These are phyloP conservation scores for Colletotrichum australisinense DNA, from an alignment of 2,329 filamentous ascomycete genomes.

Conservation along the genomic window DNA sequence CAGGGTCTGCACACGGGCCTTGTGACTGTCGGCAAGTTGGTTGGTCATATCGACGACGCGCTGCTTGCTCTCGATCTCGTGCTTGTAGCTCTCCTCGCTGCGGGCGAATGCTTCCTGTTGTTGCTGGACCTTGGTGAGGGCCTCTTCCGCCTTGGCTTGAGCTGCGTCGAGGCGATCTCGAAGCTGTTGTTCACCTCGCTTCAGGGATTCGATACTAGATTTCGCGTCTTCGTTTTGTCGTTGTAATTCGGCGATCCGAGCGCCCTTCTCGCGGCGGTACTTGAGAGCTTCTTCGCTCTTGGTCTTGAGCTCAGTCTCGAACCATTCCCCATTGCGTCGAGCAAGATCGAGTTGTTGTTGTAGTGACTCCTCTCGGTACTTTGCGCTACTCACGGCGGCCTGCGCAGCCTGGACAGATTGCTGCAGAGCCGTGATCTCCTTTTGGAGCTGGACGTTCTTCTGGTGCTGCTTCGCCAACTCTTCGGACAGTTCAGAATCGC, in stretches of 20 bases:
- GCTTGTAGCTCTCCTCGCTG: conserved; percentile 86
- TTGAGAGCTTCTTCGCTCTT: conserved; percentile 89
- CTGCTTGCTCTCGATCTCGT: conserved; percentile 84
- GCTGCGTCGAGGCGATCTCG: conserved; percentile 85
- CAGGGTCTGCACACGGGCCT: conserved; percentile 76
- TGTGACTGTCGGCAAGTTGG: conserved; percentile 79
- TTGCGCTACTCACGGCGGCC: conserved; percentile 81
- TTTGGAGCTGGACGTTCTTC: conserved; percentile 85
- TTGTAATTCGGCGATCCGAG: conserved; percentile 88
- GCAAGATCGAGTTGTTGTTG: conserved; percentile 91
- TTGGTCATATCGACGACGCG: conserved; percentile 86
- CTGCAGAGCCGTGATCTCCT: conserved; percentile 84
- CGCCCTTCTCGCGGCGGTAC: conserved; percentile 93
- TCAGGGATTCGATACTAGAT: conserved; percentile 80
- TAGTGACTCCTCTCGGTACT: conserved; percentile 89
- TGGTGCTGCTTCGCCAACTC: conserved; percentile 91
- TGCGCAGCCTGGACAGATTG: conserved; percentile 86
- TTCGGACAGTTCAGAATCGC: conserved; percentile 86
- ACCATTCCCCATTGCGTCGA: conserved; percentile 92
- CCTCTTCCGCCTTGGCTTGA: conserved; percentile 88
- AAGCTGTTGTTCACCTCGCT: conserved; percentile 82
- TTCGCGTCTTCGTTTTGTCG: conserved; percentile 88
- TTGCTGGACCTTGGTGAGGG: conserved; percentile 83
- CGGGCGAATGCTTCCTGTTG: conserved; percentile 85
- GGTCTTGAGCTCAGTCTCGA: conserved; percentile 90